Evolutionary conservation across 441 rosid species (phyloP), one percentile per base, ranked within the genome.

Genomic region (Populus tomentosa): DNA sequence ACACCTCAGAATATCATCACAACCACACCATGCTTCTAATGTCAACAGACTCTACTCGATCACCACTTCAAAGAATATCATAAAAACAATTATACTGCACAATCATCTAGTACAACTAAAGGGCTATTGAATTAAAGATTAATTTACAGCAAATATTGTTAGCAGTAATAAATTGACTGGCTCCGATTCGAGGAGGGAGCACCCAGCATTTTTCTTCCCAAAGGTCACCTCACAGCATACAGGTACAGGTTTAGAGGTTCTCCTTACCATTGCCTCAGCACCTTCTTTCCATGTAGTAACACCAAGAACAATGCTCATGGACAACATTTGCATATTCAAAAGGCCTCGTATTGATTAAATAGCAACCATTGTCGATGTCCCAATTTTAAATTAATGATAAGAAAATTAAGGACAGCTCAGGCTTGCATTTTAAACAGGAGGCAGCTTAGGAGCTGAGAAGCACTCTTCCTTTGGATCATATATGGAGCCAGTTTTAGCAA

Each of bases 41-140:
- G 13, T 46, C 56, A 46, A 46, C 56, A 46, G 16, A 1, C 16
- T 46, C 56, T 46, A 4, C 56, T 46, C 56, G 18, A 46, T 46
- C 56, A 46, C 56, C 20, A 14, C 56, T 46, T 46, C 18, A 46
- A 46, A 46, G 20, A 46, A 13, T 14, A 3, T 46, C 56, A 46
- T 46, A 14, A 8, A 92, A 92, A 72, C 67, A 63, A 63, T 1
- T n/a, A 63, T 7, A 9, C 13, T 5, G 30, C 14, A 63, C 67
- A 63, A 63, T 23, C 24, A 26, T 63, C 67, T 63, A 63, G 10
- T 46, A 63, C 26, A n/a, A 62, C 13, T 64, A 74, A 30, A 32
- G 70, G 61, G 23, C 11, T 20, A 24, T 14, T 3, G 20, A 61
- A 59, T 59, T 13, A 62, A 28, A 62, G 42, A 38, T 6, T 21